These are phyloP conservation scores for Myrica gale DNA, from an alignment of 306 rosid species.

Conservation along the genomic window DNA sequence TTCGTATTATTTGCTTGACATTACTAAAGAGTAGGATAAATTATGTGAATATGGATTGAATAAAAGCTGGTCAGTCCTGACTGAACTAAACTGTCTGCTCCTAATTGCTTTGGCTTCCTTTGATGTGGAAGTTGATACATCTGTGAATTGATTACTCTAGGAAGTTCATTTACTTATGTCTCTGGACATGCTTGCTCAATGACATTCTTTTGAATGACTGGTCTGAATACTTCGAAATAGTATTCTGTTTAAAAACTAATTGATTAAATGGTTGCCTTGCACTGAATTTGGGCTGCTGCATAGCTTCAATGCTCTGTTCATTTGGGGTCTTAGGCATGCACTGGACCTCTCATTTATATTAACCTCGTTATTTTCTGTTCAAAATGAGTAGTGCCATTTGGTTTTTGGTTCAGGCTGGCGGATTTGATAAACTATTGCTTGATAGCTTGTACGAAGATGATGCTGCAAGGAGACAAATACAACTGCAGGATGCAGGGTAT, in stretches of 20 bases:
- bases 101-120: neutral
- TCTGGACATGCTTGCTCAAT: neutral
- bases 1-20: constrained; percentile 34
- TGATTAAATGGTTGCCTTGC: neutral
- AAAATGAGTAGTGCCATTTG: neutral
- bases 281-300: neutral
- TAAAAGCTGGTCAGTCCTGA: neutral
- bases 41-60: neutral
- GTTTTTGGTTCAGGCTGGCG: constrained; percentile 70
- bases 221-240: neutral
- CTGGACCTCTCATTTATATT: neutral
- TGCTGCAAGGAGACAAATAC: constrained; percentile 70
- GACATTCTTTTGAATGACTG: neutral
- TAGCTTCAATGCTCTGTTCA: neutral
- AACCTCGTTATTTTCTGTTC: neutral
- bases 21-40: too few relatives aligned
- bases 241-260: neutral
- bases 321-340: neutral
- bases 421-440: constrained; percentile 78
- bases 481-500: constrained; percentile 78
- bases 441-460: constrained; percentile 94
- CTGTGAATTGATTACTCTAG: neutral
- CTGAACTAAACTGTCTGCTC: neutral
- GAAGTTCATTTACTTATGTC: too few relatives aligned
- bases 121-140: neutral